Base-by-base conservation (phyloP, 495 filamentous ascomycete species). In the Neurospora sp. region DNA sequence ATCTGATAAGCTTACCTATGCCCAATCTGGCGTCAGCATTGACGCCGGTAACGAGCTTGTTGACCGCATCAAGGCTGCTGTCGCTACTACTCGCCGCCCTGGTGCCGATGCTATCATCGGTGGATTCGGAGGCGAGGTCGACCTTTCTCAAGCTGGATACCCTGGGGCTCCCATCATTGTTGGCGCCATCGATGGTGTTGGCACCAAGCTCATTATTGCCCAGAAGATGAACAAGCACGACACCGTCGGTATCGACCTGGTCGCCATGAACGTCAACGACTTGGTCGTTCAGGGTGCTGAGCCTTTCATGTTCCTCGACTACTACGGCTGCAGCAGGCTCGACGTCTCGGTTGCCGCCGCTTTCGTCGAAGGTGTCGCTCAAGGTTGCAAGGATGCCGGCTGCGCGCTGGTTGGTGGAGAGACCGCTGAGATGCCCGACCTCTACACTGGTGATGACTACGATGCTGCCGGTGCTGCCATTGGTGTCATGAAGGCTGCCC, bases 221-320 rank as follows among this genome's bases (percentile, higher is more conserved):
- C 94, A 96, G 78, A 88, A 89, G 5, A 91, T 95, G 77, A 86
- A 89, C 70, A 93, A 97, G 83, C 94, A 97, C 83, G 89, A 93
- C 81, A 97, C 93, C 6, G 94, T 98, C 14, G 95, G 93, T 74
- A 93, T 98, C 77, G 96, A 99, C 80, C 87, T 99, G 14, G 96
- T 98, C 3, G 96, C 96, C 74, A 98, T 98, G 96, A 97, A 96
- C 80, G 96, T 97, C 78, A 98, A 99, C 82, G 96, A 98, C 82
- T 87, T 98, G 0, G 90, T 98, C 61, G 96, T 97, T 16, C 94
- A 98, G 82, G 96, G 96, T 69, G 96, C 96, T 1, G 91, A 95
- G 79, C 93, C 96, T 10, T 85, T 97, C 78, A 93, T 93, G 84
- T 98, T 99, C 87, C 89, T 97, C 69, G 96, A 98, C 85, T 97